Conservation (phyloP, 2,329 filamentous ascomycete genomes). For the Pseudocercospora fijiensis region DNA sequence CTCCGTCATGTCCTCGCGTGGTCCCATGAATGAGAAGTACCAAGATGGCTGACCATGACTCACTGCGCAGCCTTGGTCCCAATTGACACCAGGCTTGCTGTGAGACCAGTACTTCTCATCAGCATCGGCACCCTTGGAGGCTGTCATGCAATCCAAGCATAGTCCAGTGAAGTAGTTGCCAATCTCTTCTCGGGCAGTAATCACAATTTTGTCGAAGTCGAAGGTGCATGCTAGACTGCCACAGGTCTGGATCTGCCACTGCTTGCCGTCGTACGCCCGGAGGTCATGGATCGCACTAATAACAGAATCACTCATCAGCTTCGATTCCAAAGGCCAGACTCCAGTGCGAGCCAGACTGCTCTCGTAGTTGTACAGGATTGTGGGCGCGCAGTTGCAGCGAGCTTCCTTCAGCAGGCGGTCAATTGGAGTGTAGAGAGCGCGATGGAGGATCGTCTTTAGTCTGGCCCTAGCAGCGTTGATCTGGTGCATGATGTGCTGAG, state of each 20-base stretch:
- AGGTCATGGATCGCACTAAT: constrained; percentile 11
- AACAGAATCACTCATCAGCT: constrained; percentile 15
- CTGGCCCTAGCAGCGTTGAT: constrained; percentile 25
- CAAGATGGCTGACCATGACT: constrained; percentile 35
- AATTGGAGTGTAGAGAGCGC: constrained; percentile 22
- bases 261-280: not conserved
- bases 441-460: constrained; percentile 25
- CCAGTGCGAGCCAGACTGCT: constrained; percentile 14
- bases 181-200: constrained; percentile 4
- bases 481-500: constrained; percentile 15
- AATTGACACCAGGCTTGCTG: constrained; percentile 21
- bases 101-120: constrained; percentile 32
- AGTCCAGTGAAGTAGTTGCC: constrained; percentile 34
- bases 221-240: constrained; percentile 13
- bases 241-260: constrained; percentile 12
- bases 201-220: constrained; percentile 14
- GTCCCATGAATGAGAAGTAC: constrained; percentile 34
- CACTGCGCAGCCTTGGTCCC: constrained; percentile 34
- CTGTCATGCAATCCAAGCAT: constrained; percentile 37
- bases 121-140: constrained; percentile 17
- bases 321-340: constrained; percentile 26
- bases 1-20: constrained; percentile 20
- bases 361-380: constrained; percentile 23
- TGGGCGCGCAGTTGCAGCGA: constrained; percentile 14
- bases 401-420: constrained; percentile 11